Conservation (phyloP, 1,284 basidiomycete genomes). For the Leccinum variabile region DNA sequence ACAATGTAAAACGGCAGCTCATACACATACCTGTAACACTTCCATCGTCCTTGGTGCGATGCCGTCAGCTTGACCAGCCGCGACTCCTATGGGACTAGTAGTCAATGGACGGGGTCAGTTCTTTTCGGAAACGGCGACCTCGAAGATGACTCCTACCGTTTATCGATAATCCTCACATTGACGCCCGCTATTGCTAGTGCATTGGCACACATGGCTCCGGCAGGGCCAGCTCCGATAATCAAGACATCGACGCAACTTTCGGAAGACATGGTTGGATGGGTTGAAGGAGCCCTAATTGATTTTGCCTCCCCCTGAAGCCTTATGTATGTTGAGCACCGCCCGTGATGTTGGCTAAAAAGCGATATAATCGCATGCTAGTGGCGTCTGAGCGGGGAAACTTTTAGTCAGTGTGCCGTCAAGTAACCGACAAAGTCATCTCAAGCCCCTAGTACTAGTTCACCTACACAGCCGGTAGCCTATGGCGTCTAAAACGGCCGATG, state of each 20-base stretch:
- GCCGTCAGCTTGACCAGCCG: neutral
- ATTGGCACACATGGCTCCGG: neutral
- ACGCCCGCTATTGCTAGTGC: neutral
- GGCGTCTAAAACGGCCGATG: no score
- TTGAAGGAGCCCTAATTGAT: neutral
- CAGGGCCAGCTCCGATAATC: neutral
- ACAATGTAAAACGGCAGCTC: neutral
- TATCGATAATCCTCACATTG: neutral
- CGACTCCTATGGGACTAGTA: neutral
- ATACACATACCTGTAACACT: neutral
- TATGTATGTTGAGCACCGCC: neutral
- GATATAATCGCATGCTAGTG: neutral
- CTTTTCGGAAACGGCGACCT: neutral
- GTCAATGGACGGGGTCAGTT: neutral
- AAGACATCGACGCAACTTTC: neutral
- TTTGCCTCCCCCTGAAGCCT: neutral
- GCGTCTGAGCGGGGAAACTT: neutral
- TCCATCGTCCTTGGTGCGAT: neutral
- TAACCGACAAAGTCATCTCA: no score
- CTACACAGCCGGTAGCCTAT: no score
- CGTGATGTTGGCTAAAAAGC: neutral
- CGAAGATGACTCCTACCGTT: neutral
- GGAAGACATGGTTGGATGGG: neutral
- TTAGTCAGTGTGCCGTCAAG: neutral
- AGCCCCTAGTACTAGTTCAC: no score